Evolutionary conservation across 78 protist genomes (phyloP).

Genomic region (Dictyostelium brefeldianum): DNA sequence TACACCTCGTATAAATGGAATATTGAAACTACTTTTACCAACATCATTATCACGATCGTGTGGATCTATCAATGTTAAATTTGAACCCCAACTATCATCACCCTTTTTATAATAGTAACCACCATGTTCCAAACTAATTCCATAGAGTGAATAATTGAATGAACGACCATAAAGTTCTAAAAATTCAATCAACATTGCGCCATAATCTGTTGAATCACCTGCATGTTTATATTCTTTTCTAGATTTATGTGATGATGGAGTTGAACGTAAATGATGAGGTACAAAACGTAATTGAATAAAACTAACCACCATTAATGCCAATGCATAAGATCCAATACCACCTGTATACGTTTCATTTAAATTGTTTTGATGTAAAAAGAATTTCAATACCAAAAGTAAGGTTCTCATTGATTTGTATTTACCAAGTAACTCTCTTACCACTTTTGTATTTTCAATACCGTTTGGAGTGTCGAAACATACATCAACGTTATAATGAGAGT

Average conservation of each 20-base stretch:
- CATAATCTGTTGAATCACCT: constrained; percentile 68
- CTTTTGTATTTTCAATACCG: constrained; percentile 69
- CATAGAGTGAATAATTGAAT: constrained; percentile 53
- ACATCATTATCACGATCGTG: constrained; percentile 75
- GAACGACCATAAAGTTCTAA: constrained; percentile 61
- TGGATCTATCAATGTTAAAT: constrained; percentile 49
- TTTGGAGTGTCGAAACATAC: constrained; percentile 78
- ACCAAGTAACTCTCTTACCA: constrained; percentile 37
- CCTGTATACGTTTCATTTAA: constrained; percentile 93
- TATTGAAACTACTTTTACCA: constrained; percentile 71
- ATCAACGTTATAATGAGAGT: constrained; percentile 70
- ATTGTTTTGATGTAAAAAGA: constrained; percentile 76
- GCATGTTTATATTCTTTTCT: constrained; percentile 43
- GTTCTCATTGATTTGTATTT: constrained; percentile 69
- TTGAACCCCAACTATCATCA: constrained; percentile 32
- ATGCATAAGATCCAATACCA: constrained; percentile 91
- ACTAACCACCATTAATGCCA: constrained; percentile 88
- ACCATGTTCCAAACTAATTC: constrained; percentile 48
- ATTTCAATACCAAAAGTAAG: constrained; percentile 83
- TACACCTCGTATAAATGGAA: constrained; percentile 68
- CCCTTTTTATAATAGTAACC: constrained; percentile 34
- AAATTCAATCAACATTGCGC: constrained; percentile 57
- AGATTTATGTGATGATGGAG: background rate
- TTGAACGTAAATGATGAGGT: background rate
- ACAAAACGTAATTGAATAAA: constrained; percentile 52